Evolutionary conservation across 345 rosid species (phyloP), one percentile per base, ranked within the genome.

Genomic region (Limnanthes douglasii): DNA sequence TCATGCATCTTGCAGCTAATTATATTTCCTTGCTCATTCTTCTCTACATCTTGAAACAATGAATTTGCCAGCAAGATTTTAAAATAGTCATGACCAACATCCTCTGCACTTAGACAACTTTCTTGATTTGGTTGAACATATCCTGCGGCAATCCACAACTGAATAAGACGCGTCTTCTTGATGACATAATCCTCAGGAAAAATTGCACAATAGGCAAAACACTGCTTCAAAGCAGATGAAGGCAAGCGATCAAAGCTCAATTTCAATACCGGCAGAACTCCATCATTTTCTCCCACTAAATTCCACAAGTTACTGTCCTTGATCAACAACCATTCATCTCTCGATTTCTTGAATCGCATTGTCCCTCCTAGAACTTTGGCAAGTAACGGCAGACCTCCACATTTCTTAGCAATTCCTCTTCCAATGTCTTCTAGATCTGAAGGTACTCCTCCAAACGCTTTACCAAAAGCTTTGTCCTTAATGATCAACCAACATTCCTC

Each of bases 401-500:
- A 21, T 21, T 21, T 21, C 7, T 21, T 21, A 7, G 24, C 24
- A 21, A 21, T 21, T 7, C 7, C 7, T 7, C 24, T 21, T 21
- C 24, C 24, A 21, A 21, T 21, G 7, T 21, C 24, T 7, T 21
- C 24, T 7, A 21, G 24, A 21, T 21, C 24, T 21, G 24, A 7
- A 21, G 24, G 24, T 21, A 21, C 24, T 7, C 4, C 24, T 21
- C 4, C 24, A 21, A 21, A 21, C 24, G 7, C 24, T 22, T 21
- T 25, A n/a, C n/a, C n/a, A n/a, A n/a, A n/a, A n/a, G n/a, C n/a
- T n/a, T n/a, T n/a, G n/a, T n/a, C n/a, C n/a, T 15, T 34, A 34
- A 57, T 18, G 3, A 58, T 51, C 1, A 32, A 40, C 50, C 46
- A 57, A 11, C 48, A 50, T 4, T 57, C 39, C 11, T 7, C n/a